A percentile compares a stretch with the other conserved stretches of the same genome.
These are phyloP conservation scores for Erodium moschatum DNA, from an alignment of 441 rosid species.

Conservation along the genomic window DNA sequence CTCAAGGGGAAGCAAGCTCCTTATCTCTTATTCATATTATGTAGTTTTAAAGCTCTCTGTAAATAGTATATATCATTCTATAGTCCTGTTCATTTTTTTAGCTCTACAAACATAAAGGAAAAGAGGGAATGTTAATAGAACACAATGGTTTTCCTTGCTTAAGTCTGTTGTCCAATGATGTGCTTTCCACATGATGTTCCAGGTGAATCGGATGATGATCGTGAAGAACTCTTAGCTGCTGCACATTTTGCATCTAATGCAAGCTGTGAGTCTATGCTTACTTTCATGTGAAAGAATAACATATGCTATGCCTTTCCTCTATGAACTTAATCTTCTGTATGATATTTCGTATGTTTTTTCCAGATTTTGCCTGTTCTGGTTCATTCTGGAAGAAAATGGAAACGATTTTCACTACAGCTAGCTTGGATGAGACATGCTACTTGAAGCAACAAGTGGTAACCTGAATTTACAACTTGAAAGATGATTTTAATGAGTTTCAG, in stretches of 20 bases:
- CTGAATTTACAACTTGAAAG: constrained; percentile 1
- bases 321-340: not conserved
- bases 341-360: constrained; percentile 21
- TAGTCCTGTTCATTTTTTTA: not conserved
- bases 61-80: not conserved
- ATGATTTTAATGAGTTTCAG: constrained; percentile 13
- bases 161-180: not conserved
- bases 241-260: constrained; percentile 70
- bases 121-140: not conserved
- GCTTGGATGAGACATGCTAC: constrained; percentile 55
- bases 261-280: constrained; percentile 40
- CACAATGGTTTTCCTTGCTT: constrained; percentile 4
- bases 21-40: not conserved
- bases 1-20: not conserved
- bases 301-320: constrained; percentile 6
- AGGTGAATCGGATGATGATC: constrained; percentile 91
- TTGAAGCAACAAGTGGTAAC: constrained; percentile 68
- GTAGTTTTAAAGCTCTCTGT: not conserved
- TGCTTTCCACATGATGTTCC: constrained; percentile 24
- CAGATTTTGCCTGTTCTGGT: constrained; percentile 65
- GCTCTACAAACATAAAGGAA: not conserved
- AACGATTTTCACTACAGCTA: constrained; percentile 46
- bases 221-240: constrained; percentile 69
- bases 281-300: not conserved
- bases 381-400: constrained; percentile 87